These are phyloP conservation scores for Jacaranda copaia DNA, from an alignment of 257 asterid genomes.

Conservation along the genomic window DNA sequence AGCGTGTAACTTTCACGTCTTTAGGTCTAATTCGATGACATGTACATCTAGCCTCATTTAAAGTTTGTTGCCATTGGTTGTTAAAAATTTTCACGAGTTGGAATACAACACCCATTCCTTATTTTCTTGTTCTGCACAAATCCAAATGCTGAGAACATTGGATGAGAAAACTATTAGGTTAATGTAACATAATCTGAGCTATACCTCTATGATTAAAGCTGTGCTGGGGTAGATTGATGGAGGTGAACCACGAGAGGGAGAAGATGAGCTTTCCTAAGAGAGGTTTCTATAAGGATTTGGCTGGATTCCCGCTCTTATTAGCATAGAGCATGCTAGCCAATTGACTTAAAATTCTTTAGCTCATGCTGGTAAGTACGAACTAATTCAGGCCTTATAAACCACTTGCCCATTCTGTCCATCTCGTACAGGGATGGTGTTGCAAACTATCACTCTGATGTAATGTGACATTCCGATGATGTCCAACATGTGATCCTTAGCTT, in stretches of 20 bases:
- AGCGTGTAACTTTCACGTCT: background rate
- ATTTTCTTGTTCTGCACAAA: conserved; percentile 17
- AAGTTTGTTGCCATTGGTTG: conserved; percentile 8
- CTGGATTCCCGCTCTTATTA: background rate
- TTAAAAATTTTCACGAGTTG: conserved; percentile 2
- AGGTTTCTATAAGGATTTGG: background rate
- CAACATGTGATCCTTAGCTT: background rate
- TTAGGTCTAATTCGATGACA: background rate
- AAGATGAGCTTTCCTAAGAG: background rate
- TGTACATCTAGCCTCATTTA: background rate
- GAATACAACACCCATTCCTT: background rate
- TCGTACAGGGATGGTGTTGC: background rate
- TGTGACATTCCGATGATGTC: background rate
- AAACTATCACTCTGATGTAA: background rate
- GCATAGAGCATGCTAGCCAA: background rate
- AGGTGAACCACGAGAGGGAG: conserved; percentile 15
- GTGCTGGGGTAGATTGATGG: background rate
- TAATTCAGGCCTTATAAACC: background rate
- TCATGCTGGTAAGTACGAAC: too few relatives aligned
- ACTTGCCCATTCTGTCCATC: background rate
- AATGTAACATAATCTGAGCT: background rate
- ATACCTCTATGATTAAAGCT: background rate
- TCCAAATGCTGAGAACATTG: too few relatives aligned
- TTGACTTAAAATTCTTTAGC: background rate
- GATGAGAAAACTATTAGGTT: conserved; percentile 14